phyloP scores from a whole-genome alignment of 192 early-diverging fungal genomes.

The Dispira simplex region DNA sequence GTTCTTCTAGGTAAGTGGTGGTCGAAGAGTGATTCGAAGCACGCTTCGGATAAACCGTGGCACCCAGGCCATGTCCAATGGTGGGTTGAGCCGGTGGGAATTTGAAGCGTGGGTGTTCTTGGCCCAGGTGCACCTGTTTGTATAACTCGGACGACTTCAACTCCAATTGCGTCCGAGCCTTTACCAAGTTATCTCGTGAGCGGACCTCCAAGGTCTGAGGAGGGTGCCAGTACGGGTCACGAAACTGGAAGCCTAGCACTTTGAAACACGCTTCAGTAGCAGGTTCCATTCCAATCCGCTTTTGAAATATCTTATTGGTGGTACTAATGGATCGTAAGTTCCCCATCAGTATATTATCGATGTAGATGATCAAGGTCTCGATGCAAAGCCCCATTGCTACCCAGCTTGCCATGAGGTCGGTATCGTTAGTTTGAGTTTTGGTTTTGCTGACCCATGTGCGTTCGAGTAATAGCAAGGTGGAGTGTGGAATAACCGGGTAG shows the following conservation, averaged over 20 bases:
- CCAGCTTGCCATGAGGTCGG: neutral
- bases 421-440: neutral
- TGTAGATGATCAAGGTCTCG: conserved; percentile 4
- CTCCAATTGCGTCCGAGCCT: neutral
- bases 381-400: neutral
- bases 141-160: neutral
- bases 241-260: neutral
- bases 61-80: neutral
- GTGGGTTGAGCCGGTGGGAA: neutral
- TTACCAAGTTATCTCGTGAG: neutral
- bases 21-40: neutral
- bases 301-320: neutral
- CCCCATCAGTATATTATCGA: neutral
- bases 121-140: neutral
- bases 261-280: neutral
- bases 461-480: neutral
- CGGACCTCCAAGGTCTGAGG: neutral
- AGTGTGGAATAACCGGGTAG: neutral
- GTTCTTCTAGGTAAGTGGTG: neutral
- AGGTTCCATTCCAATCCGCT: neutral
- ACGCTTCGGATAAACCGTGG: neutral
- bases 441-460: neutral
- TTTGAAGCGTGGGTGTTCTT: neutral
- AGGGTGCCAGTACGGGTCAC: neutral
- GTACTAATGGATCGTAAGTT: neutral